Evolutionary conservation across 176 grass and related monocot genomes (phyloP), one percentile per base, ranked within the genome.

Genomic region (Avena insularis): DNA sequence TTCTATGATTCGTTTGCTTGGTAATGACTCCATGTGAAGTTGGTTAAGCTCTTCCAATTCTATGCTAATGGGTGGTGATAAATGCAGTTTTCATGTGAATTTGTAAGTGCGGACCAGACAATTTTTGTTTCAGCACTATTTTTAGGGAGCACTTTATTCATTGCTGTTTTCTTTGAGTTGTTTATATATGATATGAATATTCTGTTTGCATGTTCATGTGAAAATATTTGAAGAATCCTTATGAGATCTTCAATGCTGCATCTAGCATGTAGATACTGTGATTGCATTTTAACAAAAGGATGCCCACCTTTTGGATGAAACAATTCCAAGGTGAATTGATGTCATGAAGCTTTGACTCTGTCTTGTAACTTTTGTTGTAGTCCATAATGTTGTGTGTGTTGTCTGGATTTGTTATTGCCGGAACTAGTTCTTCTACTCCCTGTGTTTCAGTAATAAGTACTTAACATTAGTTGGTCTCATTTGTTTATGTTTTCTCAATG

Each of bases 401-500:
- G 36, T 56, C 36, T 74, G 35, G 43, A 38, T 35, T 67, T 82
- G 29, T 71, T 57, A 27, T 45, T 57, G 20, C 65, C 71, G 50
- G 35, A 67, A 71, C 36, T 56, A 55, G 31, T 27, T 57, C 20
- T 73, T 68, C 17, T 60, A 62, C 55, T 83, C 51, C 69, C 3
- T 61, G 38, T 33, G 16, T 35, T 35, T 35, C 33, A 35, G 33
- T 35, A 35, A 35, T 35, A 35, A 35, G 33, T 60, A 43, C 68
- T 74, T 21, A 74, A 74, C 82, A 71, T 33, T 74, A 54, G 15
- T 38, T 20, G 68, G 23, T 58, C 35, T 48, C 35, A 6, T 43
- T 60, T 60, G 14, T 38, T 79, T 61, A 38, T 35, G 0, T 78
- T 79, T 79, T 43, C 77, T 79, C 46, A 62, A 79, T 46, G 19